A percentile compares a stretch with the other conserved stretches of the same genome.
Conservation (phyloP, 768 basidiomycete genomes). For the Leccinellum luteum region DNA sequence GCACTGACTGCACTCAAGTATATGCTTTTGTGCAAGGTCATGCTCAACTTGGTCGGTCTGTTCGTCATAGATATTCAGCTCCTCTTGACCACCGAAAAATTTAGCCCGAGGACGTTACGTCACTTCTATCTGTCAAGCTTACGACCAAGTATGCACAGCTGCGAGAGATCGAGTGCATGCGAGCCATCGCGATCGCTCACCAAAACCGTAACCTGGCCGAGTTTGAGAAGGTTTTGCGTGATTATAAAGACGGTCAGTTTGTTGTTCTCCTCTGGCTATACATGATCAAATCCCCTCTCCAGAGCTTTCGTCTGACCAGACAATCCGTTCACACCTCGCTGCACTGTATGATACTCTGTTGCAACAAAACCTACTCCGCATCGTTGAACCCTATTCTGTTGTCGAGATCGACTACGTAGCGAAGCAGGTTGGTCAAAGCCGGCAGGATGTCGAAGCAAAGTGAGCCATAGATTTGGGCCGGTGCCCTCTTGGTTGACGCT, state of each 20-base stretch:
- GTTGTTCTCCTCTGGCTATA: background rate
- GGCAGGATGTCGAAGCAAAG: conserved; percentile 91
- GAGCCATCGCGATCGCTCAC: conserved; percentile 91
- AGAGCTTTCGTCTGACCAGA: conserved; percentile 95
- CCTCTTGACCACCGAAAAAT: background rate
- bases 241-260: conserved; percentile 73
- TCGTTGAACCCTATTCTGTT: conserved; percentile 93
- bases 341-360: conserved; percentile 94
- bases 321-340: conserved; percentile 92
- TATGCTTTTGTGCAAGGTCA: conserved; percentile 97
- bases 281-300: background rate
- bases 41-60: conserved; percentile 82
- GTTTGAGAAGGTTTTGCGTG: conserved; percentile 83
- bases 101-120: conserved; percentile 91
- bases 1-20: conserved; percentile 92
- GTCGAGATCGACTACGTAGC: conserved; percentile 93
- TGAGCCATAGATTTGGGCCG: conserved; percentile 35
- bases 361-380: conserved; percentile 91
- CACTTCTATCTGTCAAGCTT: conserved; percentile 82
- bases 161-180: conserved; percentile 93
- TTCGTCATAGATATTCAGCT: background rate
- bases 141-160: conserved; percentile 84
- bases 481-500: conserved; percentile 2
- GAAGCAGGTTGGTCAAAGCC: conserved; percentile 77
- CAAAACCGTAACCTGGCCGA: conserved; percentile 85